Base-by-base conservation (phyloP, 2,329 filamentous ascomycete species). In the Colletotrichum eleusines region DNA sequence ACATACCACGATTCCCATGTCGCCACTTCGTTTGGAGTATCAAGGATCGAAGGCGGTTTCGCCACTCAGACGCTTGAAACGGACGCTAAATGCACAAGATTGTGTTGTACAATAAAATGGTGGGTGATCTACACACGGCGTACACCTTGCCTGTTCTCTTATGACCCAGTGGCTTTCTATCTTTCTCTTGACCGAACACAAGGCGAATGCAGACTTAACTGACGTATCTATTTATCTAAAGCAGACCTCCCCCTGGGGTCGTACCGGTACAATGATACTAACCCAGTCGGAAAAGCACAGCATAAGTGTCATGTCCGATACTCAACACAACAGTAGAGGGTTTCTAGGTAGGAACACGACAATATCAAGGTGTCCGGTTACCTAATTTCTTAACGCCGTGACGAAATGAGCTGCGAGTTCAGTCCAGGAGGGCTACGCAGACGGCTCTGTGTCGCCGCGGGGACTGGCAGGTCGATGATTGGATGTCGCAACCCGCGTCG, bases 131-230 rank as follows among this genome's bases (percentile, higher is more conserved):
- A 50, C 46, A 60, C 42, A 23, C 5, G 40, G 48, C 26, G 23
- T 38, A 44, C 18, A 28, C 48, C 18, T 44, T 40, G 51, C n/a
- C 44, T 69, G 61, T 33, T 35, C 23, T 31, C 16, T 7, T 28
- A 42, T 42, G 16, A 26, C 11, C n/a, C 31, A n/a, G 51, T 35
- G 31, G 14, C 48, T 35, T 20, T 33, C 20, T 33, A 42, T 48
- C 16, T 59, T 20, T 48, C 42, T 61, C 40, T 69, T 54, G 61
- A 55, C 55, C 55, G 46, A 66, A 42, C 50, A 23, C 63, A 60
- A 63, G 12, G 48, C 55, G 54, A 35, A 51, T 69, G 48, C 38
- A 69, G 31, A 23, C 62, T n/a, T n/a, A 20, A 42, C 38, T 44
- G 42, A 11, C 4, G 8, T 14, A 42, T 20, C 6, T 11, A n/a